Evolutionary conservation across 176 grass and related monocot genomes (phyloP).

Genomic region (Carex pumila): DNA sequence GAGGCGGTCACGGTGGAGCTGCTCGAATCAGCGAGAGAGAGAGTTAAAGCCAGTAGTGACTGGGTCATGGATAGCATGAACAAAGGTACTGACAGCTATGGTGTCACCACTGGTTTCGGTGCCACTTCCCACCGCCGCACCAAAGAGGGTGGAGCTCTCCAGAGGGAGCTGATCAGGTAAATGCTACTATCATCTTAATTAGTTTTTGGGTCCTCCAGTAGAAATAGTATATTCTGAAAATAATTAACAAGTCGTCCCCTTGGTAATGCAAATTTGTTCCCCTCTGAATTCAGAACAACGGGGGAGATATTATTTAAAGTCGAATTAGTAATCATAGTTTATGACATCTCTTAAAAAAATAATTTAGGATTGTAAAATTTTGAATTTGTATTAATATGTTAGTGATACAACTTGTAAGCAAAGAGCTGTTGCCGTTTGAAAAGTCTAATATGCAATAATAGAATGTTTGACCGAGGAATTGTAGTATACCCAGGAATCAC

Average conservation of each 20-base stretch:
- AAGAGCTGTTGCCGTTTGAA: background rate
- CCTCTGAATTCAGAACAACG: background rate
- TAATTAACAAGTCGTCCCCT: background rate
- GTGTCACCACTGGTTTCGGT: constrained; percentile 76
- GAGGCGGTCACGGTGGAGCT: constrained; percentile 46
- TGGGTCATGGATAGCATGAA: constrained; percentile 70
- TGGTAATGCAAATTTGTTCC: too few species aligned
- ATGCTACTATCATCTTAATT: background rate
- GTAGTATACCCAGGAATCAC: background rate
- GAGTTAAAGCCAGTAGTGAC: constrained; percentile 68
- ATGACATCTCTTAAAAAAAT: background rate
- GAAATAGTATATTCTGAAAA: background rate
- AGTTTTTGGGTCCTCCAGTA: background rate
- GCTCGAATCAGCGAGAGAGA: constrained; percentile 39
- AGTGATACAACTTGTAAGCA: background rate
- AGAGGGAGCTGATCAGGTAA: constrained; percentile 74
- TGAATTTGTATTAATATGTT: background rate
- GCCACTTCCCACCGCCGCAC: constrained; percentile 69
- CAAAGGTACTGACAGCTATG: constrained; percentile 66
- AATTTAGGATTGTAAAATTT: background rate
- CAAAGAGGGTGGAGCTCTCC: constrained; percentile 64
- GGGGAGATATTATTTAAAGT: background rate
- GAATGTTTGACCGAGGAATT: background rate
- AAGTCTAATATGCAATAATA: background rate
- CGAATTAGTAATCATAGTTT: background rate